Conservation (phyloP, 805 yeast genomes). For the Starmerella vaccinii region DNA sequence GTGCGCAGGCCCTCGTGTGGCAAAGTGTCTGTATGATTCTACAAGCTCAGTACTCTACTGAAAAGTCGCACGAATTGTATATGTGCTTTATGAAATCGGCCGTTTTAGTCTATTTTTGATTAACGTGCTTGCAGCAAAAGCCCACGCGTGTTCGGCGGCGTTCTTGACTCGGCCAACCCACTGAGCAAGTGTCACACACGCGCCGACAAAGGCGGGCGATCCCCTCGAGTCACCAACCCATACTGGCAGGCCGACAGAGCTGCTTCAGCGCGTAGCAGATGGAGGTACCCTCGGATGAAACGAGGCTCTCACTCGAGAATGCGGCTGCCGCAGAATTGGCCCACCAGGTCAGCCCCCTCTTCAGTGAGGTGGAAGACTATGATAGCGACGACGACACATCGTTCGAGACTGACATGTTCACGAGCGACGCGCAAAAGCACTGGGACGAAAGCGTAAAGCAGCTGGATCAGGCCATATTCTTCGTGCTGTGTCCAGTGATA, state of each 20-base stretch:
- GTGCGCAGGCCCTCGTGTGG: too few relatives aligned
- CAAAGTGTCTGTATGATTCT: too few relatives aligned
- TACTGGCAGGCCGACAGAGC: neutral
- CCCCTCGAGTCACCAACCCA: neutral
- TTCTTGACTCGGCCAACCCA: neutral
- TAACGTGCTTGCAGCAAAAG: too few relatives aligned
- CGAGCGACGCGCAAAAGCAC: constrained; percentile 49
- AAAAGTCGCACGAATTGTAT: too few relatives aligned
- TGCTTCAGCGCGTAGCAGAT: neutral
- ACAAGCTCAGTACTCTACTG: too few relatives aligned
- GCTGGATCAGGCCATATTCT: constrained; percentile 43
- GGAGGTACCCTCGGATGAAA: constrained; percentile 1
- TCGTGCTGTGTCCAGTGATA: constrained; percentile 50
- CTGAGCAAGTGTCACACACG: neutral
- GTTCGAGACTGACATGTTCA: constrained; percentile 18
- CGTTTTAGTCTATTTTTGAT: too few relatives aligned
- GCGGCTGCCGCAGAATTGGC: constrained; percentile 6
- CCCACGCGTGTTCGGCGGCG: too few relatives aligned
- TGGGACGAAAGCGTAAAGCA: constrained; percentile 64
- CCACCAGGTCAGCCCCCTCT: neutral
- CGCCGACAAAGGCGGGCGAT: too few relatives aligned
- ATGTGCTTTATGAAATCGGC: too few relatives aligned
- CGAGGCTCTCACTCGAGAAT: constrained; percentile 3
- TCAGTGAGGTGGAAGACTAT: neutral
- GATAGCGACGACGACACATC: constrained; percentile 17